Base-by-base conservation (phyloP, 495 filamentous ascomycete species). In the Neurospora sp. region DNA sequence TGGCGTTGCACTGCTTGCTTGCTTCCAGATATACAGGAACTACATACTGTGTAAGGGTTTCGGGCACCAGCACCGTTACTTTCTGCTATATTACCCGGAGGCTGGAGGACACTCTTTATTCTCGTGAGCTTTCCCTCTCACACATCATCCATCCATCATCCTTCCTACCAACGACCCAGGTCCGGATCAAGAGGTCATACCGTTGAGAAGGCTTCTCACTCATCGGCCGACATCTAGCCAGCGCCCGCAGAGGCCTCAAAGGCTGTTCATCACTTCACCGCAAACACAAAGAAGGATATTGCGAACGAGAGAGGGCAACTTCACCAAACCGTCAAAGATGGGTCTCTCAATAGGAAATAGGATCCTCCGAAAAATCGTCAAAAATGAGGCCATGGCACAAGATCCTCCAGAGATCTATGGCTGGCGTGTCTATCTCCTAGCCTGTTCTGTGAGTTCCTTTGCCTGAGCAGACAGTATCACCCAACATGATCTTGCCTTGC, bases 321-420 rank as follows among this genome's bases (percentile, higher is more conserved):
- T 44, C 31, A 66, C 38, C 35, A 74, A 59, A 27, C 12, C 71
- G 71, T 72, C 78, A 81, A 81, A 46, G 66, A 81, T 81, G 79
- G 38, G 53, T 66, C 37, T 76, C 10, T 75, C 77, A 8, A 35
- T 66, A 66, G 53, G 53, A 66, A 53, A 72, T 38, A 76, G 59
- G 75, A 70, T 93, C 70, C 80, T 93, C 40, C 85, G 82, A 74
- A 88, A 86, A 74, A 88, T 94, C 76, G 89, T 93, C 74, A 88
- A 88, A 81, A 94, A 94, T 88, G 91, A 93, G 74, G 89, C 92
- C 59, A 93, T 93, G 89, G 90, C 87, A 81, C 82, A 81, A 66
- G 91, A 92, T 76, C 91, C 92, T 12, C 85, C 85, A 71, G 89
- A 94, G 83, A 92, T 94, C 77, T 94, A 94, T 75, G 90, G 90